Evolutionary conservation across 768 basidiomycete genomes (phyloP).

Genomic region (Galerina marginata): DNA sequence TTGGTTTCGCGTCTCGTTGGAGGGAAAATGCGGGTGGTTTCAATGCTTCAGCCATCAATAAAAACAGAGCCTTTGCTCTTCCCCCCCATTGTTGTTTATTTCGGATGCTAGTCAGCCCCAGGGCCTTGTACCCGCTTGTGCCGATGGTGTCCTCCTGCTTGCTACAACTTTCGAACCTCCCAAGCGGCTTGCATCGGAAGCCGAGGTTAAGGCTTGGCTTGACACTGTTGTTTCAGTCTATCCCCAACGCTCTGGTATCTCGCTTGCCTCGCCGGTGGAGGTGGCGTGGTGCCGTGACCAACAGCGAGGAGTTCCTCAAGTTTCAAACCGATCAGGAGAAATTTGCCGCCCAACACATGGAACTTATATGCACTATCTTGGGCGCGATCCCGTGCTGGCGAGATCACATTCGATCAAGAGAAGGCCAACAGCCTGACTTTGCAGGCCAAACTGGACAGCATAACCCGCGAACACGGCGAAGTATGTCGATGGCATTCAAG

Average conservation of each 20-base stretch:
- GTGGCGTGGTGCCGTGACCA: constrained; percentile 88
- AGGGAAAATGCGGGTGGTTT: constrained; percentile 98
- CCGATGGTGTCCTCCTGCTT: constrained; percentile 89
- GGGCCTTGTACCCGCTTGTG: constrained; percentile 91
- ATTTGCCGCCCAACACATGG: constrained; percentile 91
- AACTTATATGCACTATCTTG: constrained; percentile 98
- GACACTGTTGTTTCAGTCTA: constrained; percentile 85
- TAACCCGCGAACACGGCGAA: constrained; percentile 92
- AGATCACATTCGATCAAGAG: constrained; percentile 87
- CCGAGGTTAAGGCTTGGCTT: constrained; percentile 93
- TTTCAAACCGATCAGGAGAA: constrained; percentile 94
- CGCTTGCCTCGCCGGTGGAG: constrained; percentile 71
- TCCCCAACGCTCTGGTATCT: constrained; percentile 88
- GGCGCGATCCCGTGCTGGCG: constrained; percentile 93
- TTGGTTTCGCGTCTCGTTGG: constrained; percentile 91
- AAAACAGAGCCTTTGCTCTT: too few species aligned
- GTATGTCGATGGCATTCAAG: constrained; percentile 95
- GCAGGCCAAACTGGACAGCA: constrained; percentile 87
- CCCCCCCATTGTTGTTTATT: too few species aligned
- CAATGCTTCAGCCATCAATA: constrained; percentile 93
- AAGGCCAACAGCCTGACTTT: constrained; percentile 74
- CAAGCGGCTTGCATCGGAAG: constrained; percentile 90
- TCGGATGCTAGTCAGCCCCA: constrained; percentile 85
- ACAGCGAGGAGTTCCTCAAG: constrained; percentile 97
- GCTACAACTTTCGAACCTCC: constrained; percentile 93